Base-by-base conservation (phyloP, 495 filamentous ascomycete species). In the Hypoxylon lienhwacheense region DNA sequence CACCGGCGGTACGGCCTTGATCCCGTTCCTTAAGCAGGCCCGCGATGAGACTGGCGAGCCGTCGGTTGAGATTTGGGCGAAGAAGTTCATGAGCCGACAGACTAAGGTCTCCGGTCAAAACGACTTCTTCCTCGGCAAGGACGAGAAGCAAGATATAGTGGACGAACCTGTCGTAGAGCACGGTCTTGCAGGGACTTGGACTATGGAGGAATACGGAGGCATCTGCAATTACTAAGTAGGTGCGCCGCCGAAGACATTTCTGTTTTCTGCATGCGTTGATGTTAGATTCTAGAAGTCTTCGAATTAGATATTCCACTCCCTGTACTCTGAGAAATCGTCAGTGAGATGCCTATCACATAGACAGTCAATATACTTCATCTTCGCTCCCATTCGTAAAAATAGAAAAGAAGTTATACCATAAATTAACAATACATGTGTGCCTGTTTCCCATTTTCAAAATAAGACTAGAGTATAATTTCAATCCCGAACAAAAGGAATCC, bases 41-140 rank as follows among this genome's bases (percentile, higher is more conserved):
- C 80, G 92, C 3, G 92, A 97, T 64, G 93, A 99, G 75, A 97
- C 92, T 4, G 88, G 90, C 31, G 93, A 97, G 68, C 89, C 90
- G 6, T 88, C 91, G 7, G 84, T 97, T 16, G 87, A 92, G 58
- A 78, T 82, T 2, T 95, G 90, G 91, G 86, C 88, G 0, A 76
- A 78, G 56, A 76, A 87, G 20, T 75, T 95, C 47, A 81, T 95
- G 66, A 88, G 79, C 46, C 82, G 76, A 7, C 68, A 70, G 60
- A 66, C 69, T 5, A 68, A 66, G 44, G 57, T 66, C 12, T 70
- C 70, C 6, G 76, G 78, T 2, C 69, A 73, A 45, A 67, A 65
- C 22, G 79, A 81, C 34, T 80, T 80, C 63, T 80, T 81, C 66
- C 64, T 87, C 28, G 88, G 83, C 7, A 91, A 91, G 71, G 54